Conservation (phyloP, 2,329 filamentous ascomycete species). For the Monosporascus cannonballus region DNA sequence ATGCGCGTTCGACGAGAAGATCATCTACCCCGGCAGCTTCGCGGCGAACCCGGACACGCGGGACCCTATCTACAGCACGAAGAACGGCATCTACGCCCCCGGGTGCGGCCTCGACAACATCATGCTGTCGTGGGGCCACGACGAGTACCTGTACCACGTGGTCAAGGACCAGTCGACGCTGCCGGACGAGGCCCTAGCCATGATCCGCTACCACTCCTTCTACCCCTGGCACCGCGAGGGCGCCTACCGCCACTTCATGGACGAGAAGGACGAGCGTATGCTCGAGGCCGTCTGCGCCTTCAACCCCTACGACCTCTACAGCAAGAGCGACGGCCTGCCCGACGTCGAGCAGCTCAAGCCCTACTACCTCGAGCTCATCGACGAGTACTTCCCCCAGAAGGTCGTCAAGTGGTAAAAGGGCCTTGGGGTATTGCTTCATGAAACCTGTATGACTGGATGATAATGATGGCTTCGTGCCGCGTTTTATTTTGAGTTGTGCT, state of each 20-base stretch:
- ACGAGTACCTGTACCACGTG: slow-evolving; percentile 83
- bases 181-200: slow-evolving; percentile 76
- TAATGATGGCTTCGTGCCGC: no score
- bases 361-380: slow-evolving; percentile 69
- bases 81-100: slow-evolving; percentile 72
- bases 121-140: slow-evolving; percentile 87
- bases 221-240: slow-evolving; percentile 85
- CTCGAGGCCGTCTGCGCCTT: slow-evolving; percentile 77
- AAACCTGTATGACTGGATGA: background rate
- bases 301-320: slow-evolving; percentile 89
- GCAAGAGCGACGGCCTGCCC: slow-evolving; percentile 79
- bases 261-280: slow-evolving; percentile 73
- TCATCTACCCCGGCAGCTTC: slow-evolving; percentile 80
- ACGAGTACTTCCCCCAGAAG: slow-evolving; percentile 66
- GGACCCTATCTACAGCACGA: slow-evolving; percentile 67
- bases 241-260: slow-evolving; percentile 78
- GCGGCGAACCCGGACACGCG: slow-evolving; percentile 65
- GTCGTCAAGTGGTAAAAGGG: slow-evolving; percentile 59
- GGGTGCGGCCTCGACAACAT: slow-evolving; percentile 81
- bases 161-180: slow-evolving; percentile 76
- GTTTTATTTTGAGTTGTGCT: no score
- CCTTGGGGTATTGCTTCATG: background rate
- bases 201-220: slow-evolving; percentile 91
- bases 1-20: slow-evolving; percentile 66
- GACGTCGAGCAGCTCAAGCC: slow-evolving; percentile 72